A percentile compares a stretch with the other conserved stretches of the same genome.
phyloP scores from a whole-genome alignment of 2,329 filamentous ascomycete species.

The Didymella arachidicola region DNA sequence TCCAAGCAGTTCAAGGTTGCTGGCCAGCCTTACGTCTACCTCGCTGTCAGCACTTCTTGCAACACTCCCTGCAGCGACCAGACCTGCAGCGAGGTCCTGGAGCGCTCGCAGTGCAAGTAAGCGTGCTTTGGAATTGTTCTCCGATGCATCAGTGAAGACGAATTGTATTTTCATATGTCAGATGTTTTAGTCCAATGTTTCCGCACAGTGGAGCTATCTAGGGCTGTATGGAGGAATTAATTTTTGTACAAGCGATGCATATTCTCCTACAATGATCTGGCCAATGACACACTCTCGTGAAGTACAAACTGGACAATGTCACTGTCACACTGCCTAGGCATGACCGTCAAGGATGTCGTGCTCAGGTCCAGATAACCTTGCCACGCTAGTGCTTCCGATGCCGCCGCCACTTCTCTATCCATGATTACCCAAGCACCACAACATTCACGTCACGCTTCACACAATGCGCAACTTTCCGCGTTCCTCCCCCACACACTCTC shows the following conservation, averaged over 20 bases:
- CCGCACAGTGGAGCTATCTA: slow-evolving; percentile 20
- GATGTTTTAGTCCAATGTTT: slow-evolving; percentile 11
- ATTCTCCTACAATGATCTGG: slow-evolving; percentile 5
- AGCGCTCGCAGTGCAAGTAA: slow-evolving; percentile 32
- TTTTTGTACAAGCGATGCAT: slow-evolving; percentile 24
- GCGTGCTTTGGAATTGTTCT: neutral
- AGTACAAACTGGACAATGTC: too few relatives aligned
- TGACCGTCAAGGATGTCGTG: neutral
- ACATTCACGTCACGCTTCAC: slow-evolving; percentile 29
- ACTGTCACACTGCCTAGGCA: too few relatives aligned
- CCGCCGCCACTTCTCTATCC: slow-evolving; percentile 37
- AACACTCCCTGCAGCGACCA: slow-evolving; percentile 34
- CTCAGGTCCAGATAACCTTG: slow-evolving; percentile 17
- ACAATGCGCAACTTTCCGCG: slow-evolving; percentile 13
- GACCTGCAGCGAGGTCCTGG: slow-evolving; percentile 34
- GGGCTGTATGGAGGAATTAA: slow-evolving; percentile 27
- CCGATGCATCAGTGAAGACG: neutral
- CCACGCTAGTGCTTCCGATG: slow-evolving; percentile 32
- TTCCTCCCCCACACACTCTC: neutral
- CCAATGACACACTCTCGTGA: too few relatives aligned
- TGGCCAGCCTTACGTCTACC: slow-evolving; percentile 39
- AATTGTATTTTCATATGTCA: slow-evolving; percentile 3
- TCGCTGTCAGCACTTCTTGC: slow-evolving; percentile 29
- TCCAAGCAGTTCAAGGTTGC: slow-evolving; percentile 38
- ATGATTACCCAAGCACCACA: slow-evolving; percentile 45